Evolutionary conservation across 352 stramenopile genomes (phyloP).

Genomic region (Phytopythium oedochilum): DNA sequence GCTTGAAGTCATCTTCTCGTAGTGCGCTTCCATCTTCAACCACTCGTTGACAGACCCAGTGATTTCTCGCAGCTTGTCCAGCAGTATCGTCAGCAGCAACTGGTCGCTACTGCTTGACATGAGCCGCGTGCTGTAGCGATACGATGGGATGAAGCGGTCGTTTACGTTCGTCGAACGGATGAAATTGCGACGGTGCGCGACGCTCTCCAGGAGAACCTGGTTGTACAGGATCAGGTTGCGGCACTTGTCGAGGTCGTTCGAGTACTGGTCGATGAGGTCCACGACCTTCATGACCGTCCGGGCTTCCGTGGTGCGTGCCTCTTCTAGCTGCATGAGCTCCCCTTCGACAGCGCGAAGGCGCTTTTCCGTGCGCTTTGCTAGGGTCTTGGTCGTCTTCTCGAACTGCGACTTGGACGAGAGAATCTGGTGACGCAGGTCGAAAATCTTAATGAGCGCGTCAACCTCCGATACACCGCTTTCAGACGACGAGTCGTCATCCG

Average conservation of each 20-base stretch:
- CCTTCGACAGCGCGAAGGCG: conserved; percentile 42
- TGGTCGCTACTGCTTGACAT: conserved; percentile 71
- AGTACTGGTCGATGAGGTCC: conserved; percentile 51
- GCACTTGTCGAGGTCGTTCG: conserved; percentile 42
- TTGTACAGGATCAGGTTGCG: conserved; percentile 51
- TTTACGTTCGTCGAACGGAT: conserved; percentile 61
- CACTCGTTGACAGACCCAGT: conserved; percentile 64
- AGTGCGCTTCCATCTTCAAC: conserved; percentile 70
- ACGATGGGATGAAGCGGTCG: conserved; percentile 63
- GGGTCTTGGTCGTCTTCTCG: conserved; percentile 42
- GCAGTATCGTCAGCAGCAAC: conserved; percentile 61
- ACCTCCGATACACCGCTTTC: conserved; percentile 40
- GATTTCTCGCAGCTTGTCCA: conserved; percentile 63
- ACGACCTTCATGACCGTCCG: conserved; percentile 43
- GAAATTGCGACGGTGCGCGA: conserved; percentile 55
- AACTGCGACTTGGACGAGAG: conserved; percentile 65
- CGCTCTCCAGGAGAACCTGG: conserved; percentile 57
- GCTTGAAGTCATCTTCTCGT: conserved; percentile 52
- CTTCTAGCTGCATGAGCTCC: conserved; percentile 60
- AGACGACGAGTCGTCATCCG: conserved; percentile 16
- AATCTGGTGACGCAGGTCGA: conserved; percentile 72
- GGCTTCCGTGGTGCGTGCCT: conserved; percentile 33
- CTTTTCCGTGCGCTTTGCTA: conserved; percentile 54
- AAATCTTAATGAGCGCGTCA: conserved; percentile 62
- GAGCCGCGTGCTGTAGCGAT: conserved; percentile 56